Evolutionary conservation across 306 rosid species (phyloP).

Genomic region (Adenanthera pavonina): DNA sequence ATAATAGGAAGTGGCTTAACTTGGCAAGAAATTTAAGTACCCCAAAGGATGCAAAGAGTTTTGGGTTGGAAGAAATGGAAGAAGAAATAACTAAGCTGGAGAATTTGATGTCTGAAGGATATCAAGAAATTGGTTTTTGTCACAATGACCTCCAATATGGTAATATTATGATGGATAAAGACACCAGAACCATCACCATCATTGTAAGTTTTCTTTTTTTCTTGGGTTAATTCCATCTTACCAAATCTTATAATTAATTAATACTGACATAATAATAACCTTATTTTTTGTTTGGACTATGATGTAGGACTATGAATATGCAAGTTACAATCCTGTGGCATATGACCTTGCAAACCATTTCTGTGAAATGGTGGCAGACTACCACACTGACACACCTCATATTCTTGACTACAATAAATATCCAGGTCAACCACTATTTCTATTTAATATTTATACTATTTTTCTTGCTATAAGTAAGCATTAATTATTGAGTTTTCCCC

Average conservation of each 20-base stretch:
- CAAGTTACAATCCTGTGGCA: slow-evolving; percentile 67
- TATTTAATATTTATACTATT: no score
- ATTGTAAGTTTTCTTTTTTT: slow-evolving; percentile 52
- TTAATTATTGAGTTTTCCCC: neutral
- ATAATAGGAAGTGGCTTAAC: slow-evolving; percentile 57
- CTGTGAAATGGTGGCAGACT: slow-evolving; percentile 75
- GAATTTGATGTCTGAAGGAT: slow-evolving; percentile 39
- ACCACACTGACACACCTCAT: slow-evolving; percentile 68
- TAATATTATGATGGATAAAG: slow-evolving; percentile 74
- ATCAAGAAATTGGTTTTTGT: slow-evolving; percentile 68
- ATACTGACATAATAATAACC: no score
- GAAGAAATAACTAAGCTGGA: slow-evolving; percentile 59
- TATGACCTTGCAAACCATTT: slow-evolving; percentile 75
- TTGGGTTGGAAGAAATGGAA: slow-evolving; percentile 52
- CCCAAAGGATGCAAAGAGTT: slow-evolving; percentile 39
- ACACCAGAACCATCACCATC: slow-evolving; percentile 57
- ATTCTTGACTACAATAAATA: slow-evolving; percentile 62
- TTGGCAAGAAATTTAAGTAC: slow-evolving; percentile 50
- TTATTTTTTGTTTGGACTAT: neutral
- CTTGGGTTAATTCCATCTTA: no score
- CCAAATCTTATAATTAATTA: no score
- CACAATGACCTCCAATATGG: slow-evolving; percentile 81
- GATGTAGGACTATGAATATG: slow-evolving; percentile 47
- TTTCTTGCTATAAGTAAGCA: no score
- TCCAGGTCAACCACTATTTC: slow-evolving; percentile 39